Base-by-base conservation (phyloP, 495 filamentous ascomycete species). In the Neurospora pannonica region DNA sequence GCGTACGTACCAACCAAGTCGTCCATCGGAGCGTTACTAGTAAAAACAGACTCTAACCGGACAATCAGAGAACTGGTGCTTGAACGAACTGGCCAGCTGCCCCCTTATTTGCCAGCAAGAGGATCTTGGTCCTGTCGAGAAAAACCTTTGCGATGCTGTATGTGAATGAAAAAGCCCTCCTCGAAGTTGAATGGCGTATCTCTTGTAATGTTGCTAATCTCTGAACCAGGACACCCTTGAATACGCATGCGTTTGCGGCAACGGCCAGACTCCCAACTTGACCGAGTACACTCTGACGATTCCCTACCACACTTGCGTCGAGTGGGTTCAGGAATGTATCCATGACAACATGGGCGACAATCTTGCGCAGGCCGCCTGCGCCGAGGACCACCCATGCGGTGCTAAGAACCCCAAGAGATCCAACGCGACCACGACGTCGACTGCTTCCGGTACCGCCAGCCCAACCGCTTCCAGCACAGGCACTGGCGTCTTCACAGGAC, bases 271-370 rank as follows among this genome's bases (percentile, higher is more conserved):
- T 43, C 94, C 94, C 75, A 97, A 97, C 80, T 82, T 92, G 31
- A 88, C 92, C 76, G 87, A 97, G 80, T 97, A 92, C 87, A 92
- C 92, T 28, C 88, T 92, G 79, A 97, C 94, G 6, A 88, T 97
- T 38, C 93, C 94, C 9, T 97, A 92, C 88, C 94, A 90, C 84
- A 85, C 91, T 75, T 97, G 94, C 87, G 89, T 84, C 79, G 85
- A 95, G 76, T 97, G 94, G 79, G 91, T 92, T 4, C 77, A 75
- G 9, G 82, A 76, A 71, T 97, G 94, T 83, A 81, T 80, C 9
- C 80, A 81, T 40, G 82, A 92, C 81, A 89, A 87, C 74, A 39
- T 19, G 54, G 54, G 54, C 28, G 15, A 67, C 54, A 67, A 67
- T 28, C 75, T 42, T 97, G 93, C 78, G 84, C 90, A 67, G 83